Base-by-base conservation (phyloP, 768 basidiomycete genomes). In the Boletus reticuloceps region DNA sequence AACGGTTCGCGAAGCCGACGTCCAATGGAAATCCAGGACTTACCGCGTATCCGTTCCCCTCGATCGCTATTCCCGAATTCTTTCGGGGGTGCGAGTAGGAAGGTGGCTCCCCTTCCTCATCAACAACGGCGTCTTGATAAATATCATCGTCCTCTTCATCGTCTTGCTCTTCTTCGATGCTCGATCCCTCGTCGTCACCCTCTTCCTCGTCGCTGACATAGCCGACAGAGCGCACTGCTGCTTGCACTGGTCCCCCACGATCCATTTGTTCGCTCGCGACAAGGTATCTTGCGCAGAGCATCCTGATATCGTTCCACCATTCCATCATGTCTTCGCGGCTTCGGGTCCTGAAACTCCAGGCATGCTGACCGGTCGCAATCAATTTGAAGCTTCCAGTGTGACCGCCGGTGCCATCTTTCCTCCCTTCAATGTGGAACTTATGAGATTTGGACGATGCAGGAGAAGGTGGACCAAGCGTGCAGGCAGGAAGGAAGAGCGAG, bases 301-400 rank as follows among this genome's bases (percentile, higher is more conserved):
- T 94, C 57, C 91, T 74, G 39, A 95, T 79, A 68, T 98, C 97
- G 67, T 98, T 98, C 97, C 97, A 99, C 92, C 97, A 97, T 75
- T 99, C 97, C 93, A 98, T 93, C 93, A 98, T 94, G 62, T 98
- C 96, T 59, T 98, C 96, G 60, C 89, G 84, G 55, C 86, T 89
- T 56, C 96, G 76, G 44, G 90, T 82, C 36, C 94, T 82, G 80
- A 99, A 98, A 47, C 86, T 90, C 85, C 90, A 98, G 29, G 91
- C 91, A 63, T 84, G 80, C 51, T 82, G 75, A 22, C 78, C 69
- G 25, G 61, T 68, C 32, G 55, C 54, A 51, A 60, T 82, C 58
- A 47, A 65, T 64, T 57, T 80, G 65, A 63, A 85, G 66, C 79
- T 77, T n/a, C 86, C 85, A 0, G 77, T 72, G 61, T 84, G 83